Evolutionary conservation across 2,329 filamentous ascomycete species (phyloP).

Genomic region (Periglandula ipomoeae): DNA sequence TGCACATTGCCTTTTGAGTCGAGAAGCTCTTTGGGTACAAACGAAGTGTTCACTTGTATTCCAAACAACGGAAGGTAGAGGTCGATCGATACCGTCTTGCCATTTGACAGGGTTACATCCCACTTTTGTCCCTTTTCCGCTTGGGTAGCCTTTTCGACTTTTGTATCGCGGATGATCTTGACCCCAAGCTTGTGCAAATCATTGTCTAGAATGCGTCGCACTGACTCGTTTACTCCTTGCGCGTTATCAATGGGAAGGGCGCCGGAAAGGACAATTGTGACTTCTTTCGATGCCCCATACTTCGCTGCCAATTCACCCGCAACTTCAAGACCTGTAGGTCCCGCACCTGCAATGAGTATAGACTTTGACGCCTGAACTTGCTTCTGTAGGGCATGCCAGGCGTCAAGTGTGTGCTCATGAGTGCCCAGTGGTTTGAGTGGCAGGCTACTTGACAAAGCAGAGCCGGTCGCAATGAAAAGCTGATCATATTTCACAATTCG

Average conservation of each 20-base stretch:
- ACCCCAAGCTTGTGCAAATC: no score
- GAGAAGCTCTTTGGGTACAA: slow-evolving; percentile 25
- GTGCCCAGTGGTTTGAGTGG: slow-evolving; percentile 40
- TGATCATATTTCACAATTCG: no score
- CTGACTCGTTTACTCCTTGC: no score
- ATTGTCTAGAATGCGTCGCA: no score
- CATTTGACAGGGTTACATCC: slow-evolving; percentile 18
- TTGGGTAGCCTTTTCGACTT: no score
- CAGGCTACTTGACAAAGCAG: slow-evolving; percentile 28
- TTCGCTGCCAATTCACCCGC: slow-evolving; percentile 24
- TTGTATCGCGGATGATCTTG: no score
- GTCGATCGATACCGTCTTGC: slow-evolving; percentile 22
- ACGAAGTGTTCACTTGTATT: slow-evolving; percentile 31
- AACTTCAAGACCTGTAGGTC: slow-evolving; percentile 28
- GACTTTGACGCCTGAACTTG: slow-evolving; percentile 16
- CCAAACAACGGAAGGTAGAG: slow-evolving; percentile 38
- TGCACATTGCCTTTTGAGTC: slow-evolving; percentile 23
- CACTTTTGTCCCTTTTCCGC: neutral
- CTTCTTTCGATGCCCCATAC: slow-evolving; percentile 18
- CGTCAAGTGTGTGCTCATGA: slow-evolving; percentile 30
- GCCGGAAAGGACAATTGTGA: no score
- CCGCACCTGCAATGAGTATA: slow-evolving; percentile 29
- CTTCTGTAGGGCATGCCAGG: slow-evolving; percentile 23
- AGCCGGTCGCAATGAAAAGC: slow-evolving; percentile 44
- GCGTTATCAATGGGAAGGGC: no score